phyloP scores from a whole-genome alignment of 2,329 filamentous ascomycete genomes.

The Colletotrichum sp. region DNA sequence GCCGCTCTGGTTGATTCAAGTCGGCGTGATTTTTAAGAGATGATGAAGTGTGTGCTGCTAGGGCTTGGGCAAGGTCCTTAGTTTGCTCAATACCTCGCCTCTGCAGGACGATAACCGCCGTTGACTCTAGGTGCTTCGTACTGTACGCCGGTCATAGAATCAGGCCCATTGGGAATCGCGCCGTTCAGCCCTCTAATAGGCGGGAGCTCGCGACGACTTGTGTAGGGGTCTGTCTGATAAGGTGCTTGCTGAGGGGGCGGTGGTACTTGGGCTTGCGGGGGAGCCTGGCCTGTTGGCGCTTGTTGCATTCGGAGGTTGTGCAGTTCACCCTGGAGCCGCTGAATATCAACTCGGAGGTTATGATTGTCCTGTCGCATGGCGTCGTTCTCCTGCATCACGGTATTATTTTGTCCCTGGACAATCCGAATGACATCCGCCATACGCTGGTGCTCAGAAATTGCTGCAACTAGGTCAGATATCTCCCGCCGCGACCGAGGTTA shows the following conservation, averaged over 20 bases:
- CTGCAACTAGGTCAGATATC: constrained; percentile 36
- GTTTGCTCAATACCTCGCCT: constrained; percentile 32
- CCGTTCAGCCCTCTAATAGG: constrained; percentile 59
- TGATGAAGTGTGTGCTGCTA: background rate
- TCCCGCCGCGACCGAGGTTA: background rate
- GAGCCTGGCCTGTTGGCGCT: constrained; percentile 26
- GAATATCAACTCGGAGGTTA: constrained; percentile 50
- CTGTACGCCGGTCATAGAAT: constrained; percentile 71
- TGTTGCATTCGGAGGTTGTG: constrained; percentile 27
- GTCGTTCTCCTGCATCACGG: constrained; percentile 48
- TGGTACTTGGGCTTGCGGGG: constrained; percentile 2
- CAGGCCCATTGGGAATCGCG: constrained; percentile 48
- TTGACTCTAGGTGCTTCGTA: constrained; percentile 58
- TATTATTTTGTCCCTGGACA: constrained; percentile 50
- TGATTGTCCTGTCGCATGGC: constrained; percentile 55
- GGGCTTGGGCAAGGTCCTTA: background rate
- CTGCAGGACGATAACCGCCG: constrained; percentile 47
- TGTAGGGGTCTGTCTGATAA: constrained; percentile 33
- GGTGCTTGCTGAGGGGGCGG: constrained; percentile 28
- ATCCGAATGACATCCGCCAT: constrained; percentile 54
- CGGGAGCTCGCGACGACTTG: constrained; percentile 55
- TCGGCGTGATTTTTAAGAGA: background rate
- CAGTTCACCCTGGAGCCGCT: constrained; percentile 46
- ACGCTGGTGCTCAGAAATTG: constrained; percentile 66
- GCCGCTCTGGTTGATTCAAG: background rate